Percentiles rank a stretch among this genome's conserved stretches.
These are phyloP conservation scores for Rhodotorula glutinis DNA, from an alignment of 1,284 basidiomycete species.

Conservation along the genomic window DNA sequence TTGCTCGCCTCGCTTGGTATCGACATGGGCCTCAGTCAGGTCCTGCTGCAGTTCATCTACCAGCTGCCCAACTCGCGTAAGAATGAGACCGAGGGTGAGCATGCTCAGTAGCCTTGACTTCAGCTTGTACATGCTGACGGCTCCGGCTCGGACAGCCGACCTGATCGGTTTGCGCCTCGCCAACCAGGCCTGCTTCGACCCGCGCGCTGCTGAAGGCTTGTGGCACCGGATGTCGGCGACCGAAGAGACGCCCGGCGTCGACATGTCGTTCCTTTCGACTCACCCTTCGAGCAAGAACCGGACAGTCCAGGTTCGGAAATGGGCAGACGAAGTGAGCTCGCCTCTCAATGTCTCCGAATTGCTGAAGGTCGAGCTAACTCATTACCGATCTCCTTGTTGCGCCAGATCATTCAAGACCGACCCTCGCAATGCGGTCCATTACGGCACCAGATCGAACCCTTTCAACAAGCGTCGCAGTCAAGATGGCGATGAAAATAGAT, in stretches of 20 bases:
- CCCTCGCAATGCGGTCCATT: conserved; percentile 25
- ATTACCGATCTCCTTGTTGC: too few relatives aligned
- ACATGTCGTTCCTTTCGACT: conserved; percentile 62
- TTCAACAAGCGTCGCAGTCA: conserved; percentile 1
- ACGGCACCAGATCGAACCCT: conserved; percentile 4
- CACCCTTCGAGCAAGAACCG: conserved; percentile 70
- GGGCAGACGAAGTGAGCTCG: conserved; percentile 30
- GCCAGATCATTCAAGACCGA: conserved; percentile 16
- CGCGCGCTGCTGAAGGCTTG: conserved; percentile 62
- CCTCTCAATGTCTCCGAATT: too few relatives aligned
- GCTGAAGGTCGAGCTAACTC: too few relatives aligned
- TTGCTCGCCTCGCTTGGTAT: conserved; percentile 60
- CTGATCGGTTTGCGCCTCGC: conserved; percentile 45
- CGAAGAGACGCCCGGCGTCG: conserved; percentile 22
- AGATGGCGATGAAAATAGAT: background rate
- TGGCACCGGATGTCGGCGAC: conserved; percentile 43
- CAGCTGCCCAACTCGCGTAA: conserved; percentile 76
- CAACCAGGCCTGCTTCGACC: conserved; percentile 71
- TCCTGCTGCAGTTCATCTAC: conserved; percentile 59
- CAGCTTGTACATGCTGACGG: conserved; percentile 57
- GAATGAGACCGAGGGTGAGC: conserved; percentile 72
- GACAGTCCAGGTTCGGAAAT: conserved; percentile 53
- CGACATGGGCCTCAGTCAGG: conserved; percentile 56
- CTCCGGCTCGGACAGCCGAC: conserved; percentile 20
- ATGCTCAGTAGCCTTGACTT: conserved; percentile 64